Conservation (phyloP, 169 alveolate genomes). For the Eimeria acervulina region DNA sequence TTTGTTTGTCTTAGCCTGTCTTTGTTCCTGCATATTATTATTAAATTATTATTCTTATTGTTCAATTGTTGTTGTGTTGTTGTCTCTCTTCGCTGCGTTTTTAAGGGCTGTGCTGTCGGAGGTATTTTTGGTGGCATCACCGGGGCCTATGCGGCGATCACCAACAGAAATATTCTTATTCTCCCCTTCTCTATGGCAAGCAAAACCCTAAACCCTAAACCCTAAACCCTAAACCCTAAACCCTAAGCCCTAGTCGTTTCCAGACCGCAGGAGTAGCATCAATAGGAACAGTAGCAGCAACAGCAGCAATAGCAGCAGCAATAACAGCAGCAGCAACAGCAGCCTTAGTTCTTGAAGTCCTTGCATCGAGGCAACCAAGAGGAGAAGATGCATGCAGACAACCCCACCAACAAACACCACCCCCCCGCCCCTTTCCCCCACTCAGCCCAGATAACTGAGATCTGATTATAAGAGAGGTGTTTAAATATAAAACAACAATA, state of each 20-base stretch:
- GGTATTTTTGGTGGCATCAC: slow-evolving; percentile 95
- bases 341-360: no score
- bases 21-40: background rate
- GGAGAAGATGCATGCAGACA: background rate
- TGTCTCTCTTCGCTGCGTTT: background rate
- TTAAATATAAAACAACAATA: no score
- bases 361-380: background rate
- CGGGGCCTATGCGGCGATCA: slow-evolving; percentile 92
- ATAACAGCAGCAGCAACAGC: no score
- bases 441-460: no score
- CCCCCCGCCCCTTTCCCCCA: no score
- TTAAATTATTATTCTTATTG: background rate
- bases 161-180: slow-evolving; percentile 90
- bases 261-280: background rate
- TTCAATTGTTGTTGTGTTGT: background rate
- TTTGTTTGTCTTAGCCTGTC: background rate
- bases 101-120: slow-evolving; percentile 94
- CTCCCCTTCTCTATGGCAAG: slow-evolving; percentile 92
- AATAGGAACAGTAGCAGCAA: background rate
- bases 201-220: background rate
- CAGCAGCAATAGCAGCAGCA: no score
- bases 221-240: background rate
- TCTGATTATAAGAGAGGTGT: no score
- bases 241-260: no score
- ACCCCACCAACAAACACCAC: background rate